Conservation (phyloP, 306 rosid genomes). For the Cicer arietinum region DNA sequence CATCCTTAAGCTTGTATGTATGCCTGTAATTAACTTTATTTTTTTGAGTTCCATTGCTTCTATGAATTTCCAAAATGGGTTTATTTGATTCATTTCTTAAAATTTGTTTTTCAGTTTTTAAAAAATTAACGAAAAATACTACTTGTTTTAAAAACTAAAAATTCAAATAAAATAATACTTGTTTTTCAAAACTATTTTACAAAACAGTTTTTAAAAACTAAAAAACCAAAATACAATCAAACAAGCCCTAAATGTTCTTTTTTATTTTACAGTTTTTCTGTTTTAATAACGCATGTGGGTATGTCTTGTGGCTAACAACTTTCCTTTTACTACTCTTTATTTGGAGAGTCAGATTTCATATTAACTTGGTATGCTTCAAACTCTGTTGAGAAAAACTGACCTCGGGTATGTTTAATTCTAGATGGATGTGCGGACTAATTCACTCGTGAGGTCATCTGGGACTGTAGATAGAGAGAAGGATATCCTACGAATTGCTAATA, state of each 20-base stretch:
- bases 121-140: too few species aligned
- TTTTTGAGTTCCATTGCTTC: slow-evolving; percentile 1
- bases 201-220: neutral
- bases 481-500: slow-evolving; percentile 64
- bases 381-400: slow-evolving; percentile 48
- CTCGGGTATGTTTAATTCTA: slow-evolving; percentile 46
- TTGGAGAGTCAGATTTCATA: slow-evolving; percentile 31
- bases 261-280: neutral
- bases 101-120: too few species aligned
- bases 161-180: neutral
- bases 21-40: slow-evolving; percentile 34
- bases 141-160: neutral
- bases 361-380: slow-evolving; percentile 29
- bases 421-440: slow-evolving; percentile 79
- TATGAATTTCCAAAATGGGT: slow-evolving; percentile 16
- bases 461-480: slow-evolving; percentile 78
- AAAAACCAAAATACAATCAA: slow-evolving; percentile 5
- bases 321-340: slow-evolving; percentile 14
- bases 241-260: neutral
- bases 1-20: slow-evolving; percentile 6
- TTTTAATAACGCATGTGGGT: neutral
- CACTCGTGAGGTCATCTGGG: slow-evolving; percentile 73
- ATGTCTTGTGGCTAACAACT: slow-evolving; percentile 14
- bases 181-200: neutral
- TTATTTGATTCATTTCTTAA: too few species aligned